These are phyloP conservation scores for Dothidotthia symphoricarpi DNA, from an alignment of 2,329 filamentous ascomycete species.

Conservation along the genomic window DNA sequence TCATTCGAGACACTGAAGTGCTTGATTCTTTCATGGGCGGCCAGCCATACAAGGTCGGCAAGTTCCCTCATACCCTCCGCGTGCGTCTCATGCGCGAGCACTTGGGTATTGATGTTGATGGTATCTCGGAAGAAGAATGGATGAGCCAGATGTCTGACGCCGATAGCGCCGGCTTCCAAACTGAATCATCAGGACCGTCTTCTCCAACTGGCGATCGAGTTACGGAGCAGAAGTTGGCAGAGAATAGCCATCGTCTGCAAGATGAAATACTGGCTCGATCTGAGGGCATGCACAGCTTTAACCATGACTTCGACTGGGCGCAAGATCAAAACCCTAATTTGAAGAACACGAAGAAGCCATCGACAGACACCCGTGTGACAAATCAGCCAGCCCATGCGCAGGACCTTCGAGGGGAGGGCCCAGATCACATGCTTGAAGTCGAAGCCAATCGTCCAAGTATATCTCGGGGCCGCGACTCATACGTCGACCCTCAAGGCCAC, in stretches of 20 bases:
- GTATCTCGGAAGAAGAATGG: constrained; percentile 54
- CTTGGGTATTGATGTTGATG: constrained; percentile 91
- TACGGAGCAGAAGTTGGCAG: constrained; percentile 42
- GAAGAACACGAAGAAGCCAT: constrained; percentile 54
- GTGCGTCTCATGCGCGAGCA: constrained; percentile 96
- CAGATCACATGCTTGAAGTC: constrained; percentile 66
- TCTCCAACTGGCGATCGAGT: constrained; percentile 36
- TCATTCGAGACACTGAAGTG: constrained; percentile 91
- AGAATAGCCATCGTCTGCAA: constrained; percentile 46
- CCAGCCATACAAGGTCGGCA: constrained; percentile 81
- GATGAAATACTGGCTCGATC: constrained; percentile 58
- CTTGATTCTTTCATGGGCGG: constrained; percentile 90
- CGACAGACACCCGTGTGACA: constrained; percentile 58
- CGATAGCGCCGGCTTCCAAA: constrained; percentile 65
- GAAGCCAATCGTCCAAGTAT: constrained; percentile 55
- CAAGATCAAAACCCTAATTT: constrained; percentile 59
- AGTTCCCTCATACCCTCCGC: constrained; percentile 88
- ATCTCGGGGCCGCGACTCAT: constrained; percentile 68
- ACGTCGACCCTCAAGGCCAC: constrained; percentile 61
- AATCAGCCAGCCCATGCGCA: constrained; percentile 63
- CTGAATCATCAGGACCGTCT: constrained; percentile 35
- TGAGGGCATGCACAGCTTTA: constrained; percentile 66
- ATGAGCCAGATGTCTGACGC: constrained; percentile 47
- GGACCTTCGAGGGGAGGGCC: constrained; percentile 76
- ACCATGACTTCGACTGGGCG: constrained; percentile 69